Base-by-base conservation (phyloP, 805 yeast species). In the Yarrowia osloensis region DNA sequence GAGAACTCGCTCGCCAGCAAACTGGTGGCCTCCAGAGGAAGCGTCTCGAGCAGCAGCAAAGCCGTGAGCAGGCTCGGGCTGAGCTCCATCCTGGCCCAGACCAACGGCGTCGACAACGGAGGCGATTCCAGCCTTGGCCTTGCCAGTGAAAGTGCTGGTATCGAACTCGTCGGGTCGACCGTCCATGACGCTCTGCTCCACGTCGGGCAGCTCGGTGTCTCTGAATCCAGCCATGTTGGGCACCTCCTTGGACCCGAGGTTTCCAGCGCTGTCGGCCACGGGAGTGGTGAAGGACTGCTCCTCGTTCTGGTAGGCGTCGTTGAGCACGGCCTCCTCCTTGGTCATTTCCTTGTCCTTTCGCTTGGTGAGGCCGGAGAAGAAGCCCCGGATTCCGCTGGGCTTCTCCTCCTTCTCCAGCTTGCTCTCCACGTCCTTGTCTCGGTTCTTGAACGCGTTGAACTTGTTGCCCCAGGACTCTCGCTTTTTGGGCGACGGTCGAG, bases 381-480 rank as follows among this genome's bases (percentile, higher is more conserved):
- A 57, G 8, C 49, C 37, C 13, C 63, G 47, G 37, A 57, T 39
- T 26, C 63, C 63, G 47, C 49, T 15, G 19, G 47, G 28, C 49
- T 57, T 57, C 6, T 57, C 63, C 19, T 28, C 49, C 49, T 57
- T 57, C 28, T 39, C 63, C 11, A 11, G 4, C 37, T 28, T 26
- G 9, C n/a, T 21, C 8, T 11, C 42, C 2, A 3, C 49, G n/a
- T 39, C 37, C 35, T 40, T 19, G 21, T 57, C 63, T 13, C 42
- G 28, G 49, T 28, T 57, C 63, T 57, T 57, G 49, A 57, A 57
- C 12, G 63, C 35, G 17, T n/a, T 28, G 37, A 57, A 57, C 49
- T 57, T 57, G 63, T 40, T 40, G 12, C 63, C 37, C 63, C 63
- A 57, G 3, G 63, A 57, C 21, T 57, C 49, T 39, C 63, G 47